A percentile compares a stretch with the other conserved stretches of the same genome.
These are phyloP conservation scores for Xylaria sp. DNA, from an alignment of 2,329 filamentous ascomycete genomes.

Conservation along the genomic window DNA sequence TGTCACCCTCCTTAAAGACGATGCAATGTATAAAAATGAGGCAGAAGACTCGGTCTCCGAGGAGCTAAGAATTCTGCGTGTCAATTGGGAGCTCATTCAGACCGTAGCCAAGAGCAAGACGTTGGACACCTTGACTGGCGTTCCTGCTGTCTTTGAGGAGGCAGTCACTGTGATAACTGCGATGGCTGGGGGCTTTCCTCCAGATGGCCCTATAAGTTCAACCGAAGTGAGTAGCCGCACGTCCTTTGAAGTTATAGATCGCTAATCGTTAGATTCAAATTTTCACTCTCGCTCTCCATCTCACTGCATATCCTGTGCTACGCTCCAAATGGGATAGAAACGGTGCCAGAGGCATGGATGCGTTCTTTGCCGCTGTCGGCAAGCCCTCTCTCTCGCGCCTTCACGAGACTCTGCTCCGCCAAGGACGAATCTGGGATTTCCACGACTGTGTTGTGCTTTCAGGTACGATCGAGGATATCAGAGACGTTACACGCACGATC, in stretches of 20 bases:
- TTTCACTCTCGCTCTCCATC: slow-evolving; percentile 22
- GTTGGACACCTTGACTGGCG: slow-evolving; percentile 7
- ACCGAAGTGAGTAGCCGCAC: slow-evolving; percentile 19
- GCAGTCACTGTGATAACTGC: slow-evolving; percentile 8
- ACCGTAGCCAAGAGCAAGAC: slow-evolving; percentile 25
- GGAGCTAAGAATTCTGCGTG: slow-evolving; percentile 17
- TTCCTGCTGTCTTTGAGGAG: slow-evolving; percentile 7
- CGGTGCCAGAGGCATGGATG: not conserved
- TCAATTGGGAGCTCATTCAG: slow-evolving; percentile 30
- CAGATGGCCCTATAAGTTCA: slow-evolving; percentile 20
- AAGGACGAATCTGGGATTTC: slow-evolving; percentile 37
- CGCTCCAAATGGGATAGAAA: slow-evolving; percentile 16
- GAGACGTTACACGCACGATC: slow-evolving; percentile 13
- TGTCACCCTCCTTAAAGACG: slow-evolving; percentile 23
- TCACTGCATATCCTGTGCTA: slow-evolving; percentile 13
- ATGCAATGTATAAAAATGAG: slow-evolving; percentile 15
- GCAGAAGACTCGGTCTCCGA: not conserved
- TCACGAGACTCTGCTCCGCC: slow-evolving; percentile 29
- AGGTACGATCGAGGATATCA: slow-evolving; percentile 12
- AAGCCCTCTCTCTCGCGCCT: slow-evolving; percentile 3
- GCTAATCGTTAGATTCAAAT: slow-evolving; percentile 28
- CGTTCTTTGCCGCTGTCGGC: not conserved
- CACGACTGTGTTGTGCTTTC: slow-evolving; percentile 29
- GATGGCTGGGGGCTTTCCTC: not conserved
- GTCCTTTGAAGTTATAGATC: not conserved